Percentiles rank a stretch among this genome's conserved stretches.
Evolutionary conservation across 345 rosid species (phyloP).

Genomic region (Stellera chamaejasme): DNA sequence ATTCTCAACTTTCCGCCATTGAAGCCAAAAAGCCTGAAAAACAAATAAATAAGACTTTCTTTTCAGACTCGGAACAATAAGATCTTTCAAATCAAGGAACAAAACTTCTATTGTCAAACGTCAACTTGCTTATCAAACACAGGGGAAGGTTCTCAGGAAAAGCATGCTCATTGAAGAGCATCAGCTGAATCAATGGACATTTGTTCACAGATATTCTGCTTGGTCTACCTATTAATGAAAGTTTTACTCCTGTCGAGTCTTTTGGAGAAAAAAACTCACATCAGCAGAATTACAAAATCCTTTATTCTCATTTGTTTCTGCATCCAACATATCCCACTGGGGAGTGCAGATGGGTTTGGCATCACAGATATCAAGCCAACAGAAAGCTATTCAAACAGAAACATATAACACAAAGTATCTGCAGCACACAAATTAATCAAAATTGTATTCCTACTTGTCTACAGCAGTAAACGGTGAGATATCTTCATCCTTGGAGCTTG

Average conservation of each 20-base stretch:
- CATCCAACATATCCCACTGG: not conserved
- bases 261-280: no score
- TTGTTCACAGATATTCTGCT: no score
- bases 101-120: no score
- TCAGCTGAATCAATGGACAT: no score
- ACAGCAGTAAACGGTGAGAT: constrained; percentile 97
- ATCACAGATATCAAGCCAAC: not conserved
- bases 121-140: no score
- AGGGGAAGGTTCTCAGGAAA: no score
- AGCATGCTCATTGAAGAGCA: no score
- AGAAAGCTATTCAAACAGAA: not conserved
- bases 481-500: constrained; percentile 95
- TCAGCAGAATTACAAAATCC: no score
- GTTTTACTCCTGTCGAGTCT: no score
- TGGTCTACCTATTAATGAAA: no score
- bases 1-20: constrained; percentile 85
- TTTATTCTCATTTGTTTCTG: not conserved
- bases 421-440: constrained; percentile 7
- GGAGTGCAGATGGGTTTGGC: not conserved
- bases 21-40: constrained; percentile 67
- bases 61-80: not conserved
- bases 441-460: constrained; percentile 50
- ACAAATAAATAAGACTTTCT: constrained; percentile 7
- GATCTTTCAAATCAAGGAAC: not conserved
- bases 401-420: constrained; percentile 7